Evolutionary conservation across 352 stramenopile genomes (phyloP), one percentile per base, ranked within the genome.

Genomic region (Aphanomyces astaci): DNA sequence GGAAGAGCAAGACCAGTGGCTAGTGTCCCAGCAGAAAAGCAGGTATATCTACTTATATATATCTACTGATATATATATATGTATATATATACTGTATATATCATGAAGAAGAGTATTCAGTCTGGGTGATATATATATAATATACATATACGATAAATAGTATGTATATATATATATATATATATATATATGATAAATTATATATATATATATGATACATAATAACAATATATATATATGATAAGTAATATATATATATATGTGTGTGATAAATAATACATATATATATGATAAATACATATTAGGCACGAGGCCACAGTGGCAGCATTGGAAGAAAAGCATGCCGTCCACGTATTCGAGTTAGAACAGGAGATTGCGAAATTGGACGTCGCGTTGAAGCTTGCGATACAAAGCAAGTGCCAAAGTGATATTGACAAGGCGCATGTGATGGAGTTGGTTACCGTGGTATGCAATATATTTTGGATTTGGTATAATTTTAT

Each of bases 1-100:
- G 62, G 39, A 60, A 2, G 43, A 36, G 24, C 39, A 82, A 0
- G 75, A 89, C 28, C 76, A 86, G 40, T 92, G 84, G 84, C 86
- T 92, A 76, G 88, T 80, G 0, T 64, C 48, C 5, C 76, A 77
- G 71, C 84, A 90, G 49, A 64, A 71, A 17, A 78, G 77, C 17
- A 80, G 82, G 1, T 82, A 89, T n/a, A 1, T 49, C 22, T 49
- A n/a, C 17, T n/a, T 1, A n/a, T 49, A 1, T n/a, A n/a, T n/a
- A n/a, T n/a, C n/a, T n/a, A n/a, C n/a, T n/a, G n/a, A n/a, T n/a
- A n/a, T n/a, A n/a, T n/a, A n/a, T n/a, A n/a, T n/a, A n/a, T n/a
- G n/a, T n/a, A n/a, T n/a, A n/a, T n/a, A n/a, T n/a, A n/a, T n/a
- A n/a, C n/a, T n/a, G n/a, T n/a, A n/a, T n/a, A n/a, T n/a, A n/a